Evolutionary conservation across 1,284 basidiomycete species (phyloP).

Genomic region (Moesziomyces sp.): DNA sequence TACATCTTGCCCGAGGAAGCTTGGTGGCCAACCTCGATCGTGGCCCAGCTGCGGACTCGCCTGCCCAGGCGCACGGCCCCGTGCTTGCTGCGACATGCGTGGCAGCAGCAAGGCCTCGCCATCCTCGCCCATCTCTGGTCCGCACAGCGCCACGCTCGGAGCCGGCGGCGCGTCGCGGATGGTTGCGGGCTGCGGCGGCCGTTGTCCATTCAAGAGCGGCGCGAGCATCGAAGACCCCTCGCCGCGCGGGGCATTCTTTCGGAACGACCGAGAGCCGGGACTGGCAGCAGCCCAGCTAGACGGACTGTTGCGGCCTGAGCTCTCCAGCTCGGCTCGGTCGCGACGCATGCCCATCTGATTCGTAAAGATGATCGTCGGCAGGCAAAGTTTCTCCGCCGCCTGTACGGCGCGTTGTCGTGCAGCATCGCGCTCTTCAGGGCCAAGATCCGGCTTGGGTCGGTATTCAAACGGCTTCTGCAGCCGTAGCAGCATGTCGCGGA

Average conservation of each 20-base stretch:
- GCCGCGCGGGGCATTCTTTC: constrained; percentile 3
- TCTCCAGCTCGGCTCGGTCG: constrained; percentile 11
- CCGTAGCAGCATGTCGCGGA: constrained; percentile 27
- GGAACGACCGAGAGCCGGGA: constrained; percentile 2
- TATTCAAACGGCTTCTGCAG: constrained; percentile 38
- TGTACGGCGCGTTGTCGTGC: constrained; percentile 4
- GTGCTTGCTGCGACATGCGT: no score
- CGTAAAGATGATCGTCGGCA: constrained; percentile 38
- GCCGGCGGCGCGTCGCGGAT: constrained; percentile 27
- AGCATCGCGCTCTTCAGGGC: constrained; percentile 9
- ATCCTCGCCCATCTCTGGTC: constrained; percentile 43
- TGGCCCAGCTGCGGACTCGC: constrained; percentile 6
- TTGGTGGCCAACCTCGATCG: constrained; percentile 40
- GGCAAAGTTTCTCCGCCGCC: constrained; percentile 24
- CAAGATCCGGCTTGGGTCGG: constrained; percentile 2
- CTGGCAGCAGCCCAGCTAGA: constrained; percentile 2
- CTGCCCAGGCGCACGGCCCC: no score
- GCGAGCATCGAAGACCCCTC: constrained; percentile 28
- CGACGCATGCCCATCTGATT: constrained; percentile 40
- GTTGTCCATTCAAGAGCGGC: constrained; percentile 26
- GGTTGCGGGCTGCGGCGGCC: constrained; percentile 20
- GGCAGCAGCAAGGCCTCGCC: neutral
- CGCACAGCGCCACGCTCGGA: constrained; percentile 32
- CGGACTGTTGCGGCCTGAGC: constrained; percentile 12
- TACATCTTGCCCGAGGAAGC: constrained; percentile 41